These are phyloP conservation scores for Crithidia fasciculata DNA, from an alignment of 208 protist species.

Conservation along the genomic window DNA sequence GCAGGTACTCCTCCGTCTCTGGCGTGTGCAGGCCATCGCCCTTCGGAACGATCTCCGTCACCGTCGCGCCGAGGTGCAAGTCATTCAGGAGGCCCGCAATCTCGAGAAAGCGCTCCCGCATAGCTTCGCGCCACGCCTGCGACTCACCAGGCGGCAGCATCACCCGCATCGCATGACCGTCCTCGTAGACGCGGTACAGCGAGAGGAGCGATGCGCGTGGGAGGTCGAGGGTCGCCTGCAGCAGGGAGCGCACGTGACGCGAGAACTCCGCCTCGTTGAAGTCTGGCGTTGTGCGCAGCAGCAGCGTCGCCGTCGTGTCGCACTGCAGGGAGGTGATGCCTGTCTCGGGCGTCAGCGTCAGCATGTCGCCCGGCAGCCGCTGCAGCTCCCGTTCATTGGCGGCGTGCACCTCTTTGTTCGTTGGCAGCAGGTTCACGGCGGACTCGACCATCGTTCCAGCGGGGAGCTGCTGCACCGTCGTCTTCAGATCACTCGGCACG, in stretches of 20 bases:
- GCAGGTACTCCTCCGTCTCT: conserved; percentile 79
- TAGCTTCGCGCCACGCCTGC: conserved; percentile 80
- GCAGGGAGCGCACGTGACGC: conserved; percentile 71
- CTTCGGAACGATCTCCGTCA: conserved; percentile 82
- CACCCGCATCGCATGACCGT: conserved; percentile 88
- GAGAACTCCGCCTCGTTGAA: conserved; percentile 79
- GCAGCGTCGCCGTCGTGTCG: conserved; percentile 79
- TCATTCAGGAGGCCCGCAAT: conserved; percentile 80
- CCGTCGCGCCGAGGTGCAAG: conserved; percentile 71
- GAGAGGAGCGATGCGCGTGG: conserved; percentile 77
- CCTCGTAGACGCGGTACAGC: conserved; percentile 84
- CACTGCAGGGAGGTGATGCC: conserved; percentile 84
- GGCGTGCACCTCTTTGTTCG: conserved; percentile 86
- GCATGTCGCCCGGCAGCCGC: conserved; percentile 69
- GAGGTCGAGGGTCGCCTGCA: conserved; percentile 82
- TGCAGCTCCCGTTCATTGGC: conserved; percentile 79
- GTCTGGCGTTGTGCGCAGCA: conserved; percentile 74
- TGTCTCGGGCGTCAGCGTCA: conserved; percentile 75
- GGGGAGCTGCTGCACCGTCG: conserved; percentile 79
- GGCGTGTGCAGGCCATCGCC: conserved; percentile 85
- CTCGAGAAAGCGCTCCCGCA: conserved; percentile 82
- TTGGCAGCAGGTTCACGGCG: conserved; percentile 85
- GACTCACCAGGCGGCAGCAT: conserved; percentile 81
- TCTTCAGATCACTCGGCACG: conserved; percentile 62
- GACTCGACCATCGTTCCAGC: conserved; percentile 81